These are phyloP conservation scores for Isatis lusitanica DNA, from an alignment of 441 rosid species.

Conservation along the genomic window DNA sequence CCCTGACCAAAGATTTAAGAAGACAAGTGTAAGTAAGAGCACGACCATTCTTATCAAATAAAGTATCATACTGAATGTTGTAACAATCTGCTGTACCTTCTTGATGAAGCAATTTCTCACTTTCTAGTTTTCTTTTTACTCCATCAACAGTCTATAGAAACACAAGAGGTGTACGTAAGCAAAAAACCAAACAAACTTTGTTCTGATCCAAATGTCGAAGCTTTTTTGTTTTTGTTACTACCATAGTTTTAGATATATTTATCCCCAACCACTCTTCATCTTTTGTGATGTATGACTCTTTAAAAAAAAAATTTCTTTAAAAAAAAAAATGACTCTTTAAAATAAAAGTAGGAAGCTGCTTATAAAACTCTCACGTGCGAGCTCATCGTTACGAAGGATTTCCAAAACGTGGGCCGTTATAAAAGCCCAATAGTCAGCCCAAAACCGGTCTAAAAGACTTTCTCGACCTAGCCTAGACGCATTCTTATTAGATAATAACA, in stretches of 20 bases:
- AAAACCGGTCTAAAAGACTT: too few species aligned
- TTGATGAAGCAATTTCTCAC: conserved; percentile 64
- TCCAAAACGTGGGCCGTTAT: too few species aligned
- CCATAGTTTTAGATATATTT: conserved; percentile 53
- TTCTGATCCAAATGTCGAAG: not conserved
- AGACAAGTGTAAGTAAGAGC: not conserved
- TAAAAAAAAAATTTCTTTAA: too few species aligned
- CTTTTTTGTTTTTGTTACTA: conserved; percentile 36
- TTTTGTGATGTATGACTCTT: too few species aligned
- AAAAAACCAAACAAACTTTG: not conserved
- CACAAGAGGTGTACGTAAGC: conserved; percentile 27
- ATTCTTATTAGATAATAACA: too few species aligned
- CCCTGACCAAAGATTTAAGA: conserved; percentile 46
- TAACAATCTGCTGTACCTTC: conserved; percentile 48
- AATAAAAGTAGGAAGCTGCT: too few species aligned
- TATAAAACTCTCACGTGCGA: too few species aligned
- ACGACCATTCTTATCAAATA: not conserved
- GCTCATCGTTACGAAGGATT: too few species aligned
- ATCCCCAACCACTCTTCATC: too few species aligned
- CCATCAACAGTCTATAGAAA: conserved; percentile 71
- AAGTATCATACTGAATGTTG: not conserved
- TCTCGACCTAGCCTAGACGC: too few species aligned
- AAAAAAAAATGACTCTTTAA: too few species aligned
- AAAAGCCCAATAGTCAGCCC: too few species aligned
- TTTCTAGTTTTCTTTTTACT: conserved; percentile 65